A percentile compares a stretch with the other conserved stretches of the same genome.
These are phyloP conservation scores for Linderniella brevidens DNA, from an alignment of 257 asterid genomes.

Conservation along the genomic window DNA sequence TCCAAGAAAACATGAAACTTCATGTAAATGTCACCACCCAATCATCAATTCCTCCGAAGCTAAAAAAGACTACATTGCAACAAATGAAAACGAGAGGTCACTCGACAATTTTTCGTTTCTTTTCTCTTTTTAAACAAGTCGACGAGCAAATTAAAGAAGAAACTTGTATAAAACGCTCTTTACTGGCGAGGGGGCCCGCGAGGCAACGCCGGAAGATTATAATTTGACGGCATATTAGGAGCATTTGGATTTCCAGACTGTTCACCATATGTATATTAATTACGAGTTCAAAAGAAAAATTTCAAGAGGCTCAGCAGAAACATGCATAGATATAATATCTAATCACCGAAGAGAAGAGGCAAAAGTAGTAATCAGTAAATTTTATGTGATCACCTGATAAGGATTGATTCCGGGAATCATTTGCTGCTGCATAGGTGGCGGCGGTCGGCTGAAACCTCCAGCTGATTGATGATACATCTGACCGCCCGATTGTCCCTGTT, in stretches of 20 bases:
- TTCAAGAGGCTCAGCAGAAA: no score
- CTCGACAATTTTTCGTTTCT: no score
- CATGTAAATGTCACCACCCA: no score
- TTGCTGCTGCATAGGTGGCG: conserved; percentile 73
- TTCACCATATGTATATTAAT: no score
- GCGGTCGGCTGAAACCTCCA: conserved; percentile 75
- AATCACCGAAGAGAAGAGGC: not conserved
- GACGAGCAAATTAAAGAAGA: conserved; percentile 60
- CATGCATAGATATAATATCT: conserved; percentile 3
- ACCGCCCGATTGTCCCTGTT: conserved; percentile 30
- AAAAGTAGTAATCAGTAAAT: not conserved
- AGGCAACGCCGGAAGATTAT: conserved; percentile 52
- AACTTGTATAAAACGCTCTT: conserved; percentile 4
- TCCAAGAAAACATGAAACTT: no score
- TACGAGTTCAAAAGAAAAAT: no score
- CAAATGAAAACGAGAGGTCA: no score
- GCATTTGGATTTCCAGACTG: conserved; percentile 75
- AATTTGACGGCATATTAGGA: conserved; percentile 53
- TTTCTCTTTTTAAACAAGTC: no score
- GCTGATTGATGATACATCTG: conserved; percentile 72
- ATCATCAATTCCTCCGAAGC: no score
- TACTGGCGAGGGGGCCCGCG: conserved; percentile 67
- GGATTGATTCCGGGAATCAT: conserved; percentile 83
- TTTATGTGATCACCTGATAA: conserved; percentile 46
- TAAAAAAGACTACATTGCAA: no score